Evolutionary conservation across 805 yeast species (phyloP).

Genomic region (Tetrapisispora namnaoensis): DNA sequence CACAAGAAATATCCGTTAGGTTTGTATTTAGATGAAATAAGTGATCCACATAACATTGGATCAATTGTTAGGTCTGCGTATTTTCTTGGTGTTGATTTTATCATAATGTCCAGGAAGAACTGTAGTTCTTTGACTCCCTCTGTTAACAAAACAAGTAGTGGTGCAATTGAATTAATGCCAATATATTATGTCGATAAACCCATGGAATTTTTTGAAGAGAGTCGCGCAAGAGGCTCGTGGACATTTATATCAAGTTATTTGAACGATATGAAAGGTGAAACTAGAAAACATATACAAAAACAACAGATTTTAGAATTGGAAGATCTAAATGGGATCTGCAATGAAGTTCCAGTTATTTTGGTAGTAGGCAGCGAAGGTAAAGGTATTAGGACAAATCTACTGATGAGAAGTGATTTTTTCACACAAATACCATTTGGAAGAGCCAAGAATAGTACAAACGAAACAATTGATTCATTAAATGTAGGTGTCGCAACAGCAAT

Average conservation of each 20-base stretch:
- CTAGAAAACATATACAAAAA: constrained; percentile 29
- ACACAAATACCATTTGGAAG: constrained; percentile 29
- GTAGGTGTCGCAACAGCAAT: constrained; percentile 86
- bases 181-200: constrained; percentile 52
- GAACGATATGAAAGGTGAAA: constrained; percentile 26
- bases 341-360: constrained; percentile 50
- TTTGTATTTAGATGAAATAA: constrained; percentile 63
- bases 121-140: constrained; percentile 69
- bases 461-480: constrained; percentile 60
- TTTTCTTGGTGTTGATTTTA: constrained; percentile 73
- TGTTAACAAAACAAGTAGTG: constrained; percentile 73
- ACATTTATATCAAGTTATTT: constrained; percentile 52
- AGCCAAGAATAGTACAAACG: neutral
- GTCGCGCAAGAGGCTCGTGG: constrained; percentile 56
- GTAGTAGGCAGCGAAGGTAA: constrained; percentile 81
- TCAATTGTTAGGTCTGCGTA: constrained; percentile 73
- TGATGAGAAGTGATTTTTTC: constrained; percentile 43
- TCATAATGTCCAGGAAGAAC: constrained; percentile 58
- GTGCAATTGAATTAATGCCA: constrained; percentile 68
- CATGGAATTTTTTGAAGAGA: constrained; percentile 47
- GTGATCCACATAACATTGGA: constrained; percentile 84
- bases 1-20: constrained; percentile 51
- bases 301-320: constrained; percentile 26
- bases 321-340: constrained; percentile 37
- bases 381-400: constrained; percentile 64